A percentile compares a stretch with the other conserved stretches of the same genome.
Conservation (phyloP, 306 rosid species). For the Notholithocarpus densiflorus region DNA sequence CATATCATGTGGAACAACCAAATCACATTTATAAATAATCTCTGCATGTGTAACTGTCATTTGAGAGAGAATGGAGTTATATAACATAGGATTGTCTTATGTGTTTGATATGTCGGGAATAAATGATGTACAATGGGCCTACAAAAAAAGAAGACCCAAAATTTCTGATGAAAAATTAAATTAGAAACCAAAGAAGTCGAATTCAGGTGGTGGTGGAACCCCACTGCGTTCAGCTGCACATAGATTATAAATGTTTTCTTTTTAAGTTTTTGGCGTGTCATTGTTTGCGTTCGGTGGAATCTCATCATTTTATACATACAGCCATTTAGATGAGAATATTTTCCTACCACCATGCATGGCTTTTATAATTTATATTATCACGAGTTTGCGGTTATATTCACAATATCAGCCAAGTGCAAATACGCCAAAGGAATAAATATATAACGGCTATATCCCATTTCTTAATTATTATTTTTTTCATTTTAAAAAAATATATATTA, state of each 20-base stretch:
- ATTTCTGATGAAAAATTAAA: slow-evolving; percentile 1
- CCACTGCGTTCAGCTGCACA: background rate
- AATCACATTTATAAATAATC: background rate
- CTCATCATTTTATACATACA: background rate
- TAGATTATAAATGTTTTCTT: background rate
- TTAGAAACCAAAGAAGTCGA: background rate
- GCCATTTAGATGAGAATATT: background rate
- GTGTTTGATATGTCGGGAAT: slow-evolving; percentile 34
- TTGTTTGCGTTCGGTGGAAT: slow-evolving; percentile 22
- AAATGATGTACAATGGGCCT: slow-evolving; percentile 26
- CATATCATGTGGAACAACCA: slow-evolving; percentile 11
- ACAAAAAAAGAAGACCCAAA: background rate
- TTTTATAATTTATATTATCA: too few relatives aligned
- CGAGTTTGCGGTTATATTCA: too few relatives aligned
- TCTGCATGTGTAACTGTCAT: too few relatives aligned
- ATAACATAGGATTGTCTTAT: slow-evolving; percentile 4
- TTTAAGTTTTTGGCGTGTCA: background rate
- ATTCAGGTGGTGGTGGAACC: background rate
- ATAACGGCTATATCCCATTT: too few relatives aligned
- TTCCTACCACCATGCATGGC: background rate
- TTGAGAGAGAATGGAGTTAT: background rate
- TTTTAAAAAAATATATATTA: too few relatives aligned
- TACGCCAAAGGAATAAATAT: too few relatives aligned
- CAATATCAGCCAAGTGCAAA: too few relatives aligned
- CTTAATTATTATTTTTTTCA: too few relatives aligned